Conservation (phyloP, 1,284 basidiomycete genomes). For the Ceratobasidium theobromae region DNA sequence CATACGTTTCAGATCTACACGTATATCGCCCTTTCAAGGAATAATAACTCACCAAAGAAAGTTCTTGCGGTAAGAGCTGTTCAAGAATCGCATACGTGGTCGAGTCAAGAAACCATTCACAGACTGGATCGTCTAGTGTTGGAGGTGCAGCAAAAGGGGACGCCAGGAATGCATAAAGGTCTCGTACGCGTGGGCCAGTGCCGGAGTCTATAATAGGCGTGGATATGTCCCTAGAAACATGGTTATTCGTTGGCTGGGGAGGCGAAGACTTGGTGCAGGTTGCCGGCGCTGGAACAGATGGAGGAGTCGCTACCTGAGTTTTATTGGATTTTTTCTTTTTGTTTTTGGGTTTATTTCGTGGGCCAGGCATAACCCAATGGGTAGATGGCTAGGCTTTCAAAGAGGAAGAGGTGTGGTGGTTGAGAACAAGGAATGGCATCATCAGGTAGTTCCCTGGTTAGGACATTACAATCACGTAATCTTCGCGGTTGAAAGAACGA, state of each 20-base stretch:
- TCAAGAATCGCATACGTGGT: conserved; percentile 36
- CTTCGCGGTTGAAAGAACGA: not conserved
- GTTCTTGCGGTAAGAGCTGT: conserved; percentile 67
- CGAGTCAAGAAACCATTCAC: conserved; percentile 32
- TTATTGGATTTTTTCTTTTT: conserved; percentile 46
- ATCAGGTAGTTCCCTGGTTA: not conserved
- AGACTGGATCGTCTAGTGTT: conserved; percentile 53
- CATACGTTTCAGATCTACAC: not conserved
- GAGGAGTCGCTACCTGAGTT: conserved; percentile 38
- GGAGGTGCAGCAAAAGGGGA: conserved; percentile 66
- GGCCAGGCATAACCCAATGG: conserved; percentile 49
- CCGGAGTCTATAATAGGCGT: conserved; percentile 68
- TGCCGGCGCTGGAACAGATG: too few species aligned
- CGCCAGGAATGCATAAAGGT: conserved; percentile 58
- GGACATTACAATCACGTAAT: conserved; percentile 15
- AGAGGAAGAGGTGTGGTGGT: not conserved
- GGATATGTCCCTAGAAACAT: conserved; percentile 43
- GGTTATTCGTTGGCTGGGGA: conserved; percentile 20
- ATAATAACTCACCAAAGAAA: conserved; percentile 57
- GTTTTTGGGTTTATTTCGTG: conserved; percentile 50
- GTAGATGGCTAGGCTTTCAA: not conserved
- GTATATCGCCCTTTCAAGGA: not conserved
- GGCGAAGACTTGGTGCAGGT: not conserved
- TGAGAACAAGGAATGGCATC: conserved; percentile 1
- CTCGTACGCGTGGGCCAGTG: conserved; percentile 69